Conservation (phyloP, 2,329 filamentous ascomycete genomes). For the Microdochium trichocladiopsis region DNA sequence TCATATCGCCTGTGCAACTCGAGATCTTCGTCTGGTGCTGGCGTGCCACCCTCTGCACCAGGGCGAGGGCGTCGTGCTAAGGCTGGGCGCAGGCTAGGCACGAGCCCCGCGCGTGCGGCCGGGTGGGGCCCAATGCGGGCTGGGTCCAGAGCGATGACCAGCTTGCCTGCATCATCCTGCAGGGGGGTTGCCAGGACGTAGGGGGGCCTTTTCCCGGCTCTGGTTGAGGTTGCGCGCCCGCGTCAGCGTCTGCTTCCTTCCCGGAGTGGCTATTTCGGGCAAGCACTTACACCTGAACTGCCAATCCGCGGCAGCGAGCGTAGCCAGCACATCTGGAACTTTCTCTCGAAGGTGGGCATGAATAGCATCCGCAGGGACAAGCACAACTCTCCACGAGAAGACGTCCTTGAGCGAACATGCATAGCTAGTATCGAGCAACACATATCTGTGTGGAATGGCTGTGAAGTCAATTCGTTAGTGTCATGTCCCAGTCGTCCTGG, state of each 20-base stretch:
- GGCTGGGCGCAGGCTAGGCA: slow-evolving; percentile 30
- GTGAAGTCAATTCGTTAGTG: slow-evolving; percentile 1
- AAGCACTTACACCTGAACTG: slow-evolving; percentile 36
- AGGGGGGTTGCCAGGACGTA: slow-evolving; percentile 35
- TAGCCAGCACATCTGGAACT: slow-evolving; percentile 28
- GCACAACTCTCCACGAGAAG: slow-evolving; percentile 35
- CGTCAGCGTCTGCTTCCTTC: background rate
- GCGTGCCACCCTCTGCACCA: slow-evolving; percentile 32
- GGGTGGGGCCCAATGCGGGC: slow-evolving; percentile 37
- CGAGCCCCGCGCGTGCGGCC: slow-evolving; percentile 12
- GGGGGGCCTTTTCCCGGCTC: slow-evolving; percentile 12
- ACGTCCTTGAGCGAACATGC: slow-evolving; percentile 35
- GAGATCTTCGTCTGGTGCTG: slow-evolving; percentile 32
- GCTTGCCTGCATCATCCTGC: slow-evolving; percentile 28
- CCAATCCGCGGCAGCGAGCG: slow-evolving; percentile 32
- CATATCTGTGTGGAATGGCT: slow-evolving; percentile 47
- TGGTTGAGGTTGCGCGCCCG: slow-evolving; percentile 5
- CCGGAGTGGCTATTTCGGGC: no score
- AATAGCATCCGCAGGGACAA: slow-evolving; percentile 34
- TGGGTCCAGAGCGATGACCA: slow-evolving; percentile 38
- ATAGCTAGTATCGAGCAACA: slow-evolving; percentile 41
- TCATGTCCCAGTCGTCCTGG: slow-evolving; percentile 2
- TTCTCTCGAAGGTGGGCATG: slow-evolving; percentile 32
- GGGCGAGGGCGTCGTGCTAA: slow-evolving; percentile 37
- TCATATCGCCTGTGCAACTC: slow-evolving; percentile 35